Evolutionary conservation across 2,329 filamentous ascomycete genomes (phyloP).

Genomic region (Diaporthe australafricana): DNA sequence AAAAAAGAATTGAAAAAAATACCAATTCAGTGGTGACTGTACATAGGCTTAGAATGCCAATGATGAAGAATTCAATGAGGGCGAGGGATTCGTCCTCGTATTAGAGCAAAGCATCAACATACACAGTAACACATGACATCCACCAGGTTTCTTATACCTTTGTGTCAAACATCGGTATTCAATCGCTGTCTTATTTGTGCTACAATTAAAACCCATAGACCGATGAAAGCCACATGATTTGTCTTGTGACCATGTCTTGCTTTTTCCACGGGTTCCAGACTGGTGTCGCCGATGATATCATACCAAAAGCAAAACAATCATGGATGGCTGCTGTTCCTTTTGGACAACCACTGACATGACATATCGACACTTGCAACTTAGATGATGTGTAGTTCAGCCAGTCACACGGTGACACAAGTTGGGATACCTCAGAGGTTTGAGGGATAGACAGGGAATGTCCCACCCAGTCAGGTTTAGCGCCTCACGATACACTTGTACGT

Average conservation of each 20-base stretch:
- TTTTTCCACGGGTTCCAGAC: not conserved
- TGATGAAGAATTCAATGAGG: not conserved
- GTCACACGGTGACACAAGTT: constrained; percentile 28
- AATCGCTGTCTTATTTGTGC: too few relatives aligned
- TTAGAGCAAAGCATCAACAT: too few relatives aligned
- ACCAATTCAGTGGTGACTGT: not conserved
- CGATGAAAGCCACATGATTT: not conserved
- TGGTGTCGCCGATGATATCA: constrained; percentile 17
- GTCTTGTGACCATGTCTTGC: not conserved
- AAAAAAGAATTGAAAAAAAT: not conserved
- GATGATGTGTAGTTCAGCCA: not conserved
- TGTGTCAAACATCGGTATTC: not conserved
- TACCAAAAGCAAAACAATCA: not conserved
- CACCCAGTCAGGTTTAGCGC: constrained; percentile 25
- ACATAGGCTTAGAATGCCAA: not conserved
- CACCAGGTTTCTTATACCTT: too few relatives aligned
- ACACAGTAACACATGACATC: too few relatives aligned
- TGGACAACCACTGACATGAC: not conserved
- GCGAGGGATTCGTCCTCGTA: too few relatives aligned
- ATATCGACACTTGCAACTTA: not conserved
- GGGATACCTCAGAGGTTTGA: not conserved
- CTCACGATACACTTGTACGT: constrained; percentile 4
- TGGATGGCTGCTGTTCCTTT: not conserved
- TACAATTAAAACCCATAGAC: not conserved
- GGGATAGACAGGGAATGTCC: constrained; percentile 21